A percentile compares a stretch with the other conserved stretches of the same genome.
phyloP scores from a whole-genome alignment of 164 flowering plant genomes.

The Aristolochia contorta region DNA sequence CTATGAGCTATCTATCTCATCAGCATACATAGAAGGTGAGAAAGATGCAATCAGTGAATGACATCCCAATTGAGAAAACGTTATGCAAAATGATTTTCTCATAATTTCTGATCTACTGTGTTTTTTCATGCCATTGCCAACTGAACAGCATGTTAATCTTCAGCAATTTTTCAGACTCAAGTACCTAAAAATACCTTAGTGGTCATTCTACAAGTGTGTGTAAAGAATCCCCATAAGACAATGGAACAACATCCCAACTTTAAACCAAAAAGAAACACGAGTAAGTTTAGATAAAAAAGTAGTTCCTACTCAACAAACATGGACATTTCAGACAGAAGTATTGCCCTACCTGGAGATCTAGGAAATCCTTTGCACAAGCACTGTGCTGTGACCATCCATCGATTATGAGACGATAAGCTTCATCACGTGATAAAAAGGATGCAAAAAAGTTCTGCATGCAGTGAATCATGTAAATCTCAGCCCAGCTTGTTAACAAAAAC shows the following conservation, averaged over 20 bases:
- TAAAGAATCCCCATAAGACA: background rate
- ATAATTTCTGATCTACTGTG: too few species aligned
- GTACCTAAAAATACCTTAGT: too few species aligned
- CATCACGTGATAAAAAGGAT: constrained; percentile 92
- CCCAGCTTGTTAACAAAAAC: too few species aligned
- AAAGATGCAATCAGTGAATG: too few species aligned
- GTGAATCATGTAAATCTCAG: background rate
- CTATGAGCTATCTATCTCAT: too few species aligned
- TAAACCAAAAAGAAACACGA: background rate
- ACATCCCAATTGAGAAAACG: too few species aligned
- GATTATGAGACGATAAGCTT: constrained; percentile 73
- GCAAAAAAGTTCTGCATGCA: constrained; percentile 80
- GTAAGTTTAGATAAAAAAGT: background rate
- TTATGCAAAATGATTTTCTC: too few species aligned
- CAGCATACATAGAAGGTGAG: too few species aligned
- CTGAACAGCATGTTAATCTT: too few species aligned
- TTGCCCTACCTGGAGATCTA: constrained; percentile 42
- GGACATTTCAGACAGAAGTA: background rate
- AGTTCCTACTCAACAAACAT: background rate
- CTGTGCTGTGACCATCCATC: constrained; percentile 69
- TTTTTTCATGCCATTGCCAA: too few species aligned
- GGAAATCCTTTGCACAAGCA: constrained; percentile 18
- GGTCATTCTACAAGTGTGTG: too few species aligned
- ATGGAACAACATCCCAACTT: background rate
- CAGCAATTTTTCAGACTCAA: too few species aligned